These are phyloP conservation scores for Centella asiatica DNA, from an alignment of 129 eudicot species.

Conservation along the genomic window DNA sequence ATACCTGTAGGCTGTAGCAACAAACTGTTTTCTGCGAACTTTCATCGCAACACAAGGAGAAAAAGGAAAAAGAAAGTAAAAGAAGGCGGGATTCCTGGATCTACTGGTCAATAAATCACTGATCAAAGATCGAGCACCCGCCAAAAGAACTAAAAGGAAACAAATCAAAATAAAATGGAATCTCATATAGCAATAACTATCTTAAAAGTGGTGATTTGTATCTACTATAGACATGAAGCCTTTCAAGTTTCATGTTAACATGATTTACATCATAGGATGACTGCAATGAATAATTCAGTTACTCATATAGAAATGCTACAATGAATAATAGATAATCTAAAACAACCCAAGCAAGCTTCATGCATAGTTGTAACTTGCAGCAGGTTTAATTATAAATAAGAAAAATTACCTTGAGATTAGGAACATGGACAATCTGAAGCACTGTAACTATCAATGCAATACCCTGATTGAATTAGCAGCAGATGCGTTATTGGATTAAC, in stretches of 20 bases:
- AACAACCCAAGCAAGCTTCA: background rate
- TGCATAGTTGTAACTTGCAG: background rate
- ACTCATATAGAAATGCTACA: background rate
- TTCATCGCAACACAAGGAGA: no score
- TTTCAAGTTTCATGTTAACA: background rate
- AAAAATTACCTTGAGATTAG: conserved; percentile 78
- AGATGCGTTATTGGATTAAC: conserved; percentile 31
- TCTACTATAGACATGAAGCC: background rate
- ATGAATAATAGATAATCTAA: background rate
- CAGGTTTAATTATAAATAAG: background rate
- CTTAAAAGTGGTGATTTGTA: no score
- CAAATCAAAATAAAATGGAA: background rate
- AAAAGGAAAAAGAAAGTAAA: no score
- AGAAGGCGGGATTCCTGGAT: no score
- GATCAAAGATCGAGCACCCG: no score
- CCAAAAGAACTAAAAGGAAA: no score
- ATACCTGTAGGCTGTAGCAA: no score
- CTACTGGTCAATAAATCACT: no score
- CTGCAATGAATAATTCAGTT: background rate
- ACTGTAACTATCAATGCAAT: conserved; percentile 75
- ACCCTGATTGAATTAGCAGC: conserved; percentile 51
- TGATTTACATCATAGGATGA: background rate
- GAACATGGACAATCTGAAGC: conserved; percentile 80
- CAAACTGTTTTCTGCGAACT: no score
- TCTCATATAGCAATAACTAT: no score